These are phyloP conservation scores for Penicillium angulare DNA, from an alignment of 495 filamentous ascomycete species.

Conservation along the genomic window DNA sequence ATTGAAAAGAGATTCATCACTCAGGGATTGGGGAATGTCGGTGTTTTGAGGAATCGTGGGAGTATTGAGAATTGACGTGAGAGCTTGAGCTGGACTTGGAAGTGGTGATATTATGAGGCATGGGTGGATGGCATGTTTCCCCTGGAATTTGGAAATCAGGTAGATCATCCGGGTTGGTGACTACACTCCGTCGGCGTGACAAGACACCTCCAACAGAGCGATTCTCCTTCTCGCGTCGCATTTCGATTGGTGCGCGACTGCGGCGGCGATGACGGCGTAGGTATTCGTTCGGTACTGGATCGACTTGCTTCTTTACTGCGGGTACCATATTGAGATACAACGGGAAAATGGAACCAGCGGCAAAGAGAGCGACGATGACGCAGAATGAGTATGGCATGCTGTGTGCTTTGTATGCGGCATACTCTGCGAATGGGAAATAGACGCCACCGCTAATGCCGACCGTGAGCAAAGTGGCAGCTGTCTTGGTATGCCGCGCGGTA, in stretches of 20 bases:
- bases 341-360: conserved; percentile 57
- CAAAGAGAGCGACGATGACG: conserved; percentile 58
- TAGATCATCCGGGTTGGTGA: conserved; percentile 29
- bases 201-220: conserved; percentile 36
- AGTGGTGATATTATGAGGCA: not conserved
- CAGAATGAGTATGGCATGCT: conserved; percentile 51
- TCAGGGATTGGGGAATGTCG: not conserved
- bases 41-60: not conserved
- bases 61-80: not conserved
- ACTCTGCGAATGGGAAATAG: conserved; percentile 55
- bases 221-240: conserved; percentile 36
- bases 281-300: conserved; percentile 51
- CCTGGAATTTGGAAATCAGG: conserved; percentile 26
- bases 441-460: conserved; percentile 57
- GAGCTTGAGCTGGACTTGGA: conserved; percentile 7
- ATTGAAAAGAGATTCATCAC: not conserved
- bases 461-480: conserved; percentile 52
- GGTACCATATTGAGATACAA: conserved; percentile 57
- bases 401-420: conserved; percentile 38
- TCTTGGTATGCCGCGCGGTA: conserved; percentile 59
- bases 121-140: conserved; percentile 11
- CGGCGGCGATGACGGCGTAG: conserved; percentile 36
- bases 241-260: conserved; percentile 12
- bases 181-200: conserved; percentile 38
- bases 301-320: conserved; percentile 59